These are phyloP conservation scores for Lotus japonicus DNA, from an alignment of 306 rosid species.

Conservation along the genomic window DNA sequence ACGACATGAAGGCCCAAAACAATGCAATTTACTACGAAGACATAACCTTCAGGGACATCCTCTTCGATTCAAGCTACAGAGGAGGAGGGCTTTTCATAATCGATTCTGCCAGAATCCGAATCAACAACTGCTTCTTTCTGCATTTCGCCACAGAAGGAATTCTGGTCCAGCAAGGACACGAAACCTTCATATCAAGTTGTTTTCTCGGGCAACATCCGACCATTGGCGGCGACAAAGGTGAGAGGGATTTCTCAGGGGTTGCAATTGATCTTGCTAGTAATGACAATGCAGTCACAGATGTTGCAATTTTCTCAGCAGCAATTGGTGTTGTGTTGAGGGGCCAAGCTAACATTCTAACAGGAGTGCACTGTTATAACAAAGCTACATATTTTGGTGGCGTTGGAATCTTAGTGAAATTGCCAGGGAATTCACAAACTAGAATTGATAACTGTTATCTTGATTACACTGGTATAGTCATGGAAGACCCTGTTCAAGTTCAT, in stretches of 20 bases:
- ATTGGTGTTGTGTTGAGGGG: constrained; percentile 55
- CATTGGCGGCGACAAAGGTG: constrained; percentile 43
- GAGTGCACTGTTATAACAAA: constrained; percentile 64
- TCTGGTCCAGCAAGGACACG: constrained; percentile 51
- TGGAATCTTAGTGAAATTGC: constrained; percentile 51
- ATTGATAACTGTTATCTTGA: constrained; percentile 62
- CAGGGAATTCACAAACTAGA: constrained; percentile 54
- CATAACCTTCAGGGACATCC: constrained; percentile 57
- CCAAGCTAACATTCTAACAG: constrained; percentile 59
- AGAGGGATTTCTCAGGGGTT: constrained; percentile 38
- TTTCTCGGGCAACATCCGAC: constrained; percentile 67
- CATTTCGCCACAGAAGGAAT: constrained; percentile 63
- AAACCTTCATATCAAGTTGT: constrained; percentile 48
- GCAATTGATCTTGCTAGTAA: constrained; percentile 45
- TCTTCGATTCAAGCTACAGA: constrained; percentile 52
- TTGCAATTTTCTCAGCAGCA: constrained; percentile 47
- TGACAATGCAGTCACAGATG: constrained; percentile 44
- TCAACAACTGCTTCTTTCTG: constrained; percentile 59
- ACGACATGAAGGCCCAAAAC: constrained; percentile 11
- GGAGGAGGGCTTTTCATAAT: constrained; percentile 54
- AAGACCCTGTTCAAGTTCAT: constrained; percentile 75
- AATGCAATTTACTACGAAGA: constrained; percentile 50
- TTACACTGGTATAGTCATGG: constrained; percentile 58
- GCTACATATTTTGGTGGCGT: constrained; percentile 56
- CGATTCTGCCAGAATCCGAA: constrained; percentile 50